Evolutionary conservation across 1,284 basidiomycete species (phyloP).

Genomic region (Pseudozyma flocculosa): DNA sequence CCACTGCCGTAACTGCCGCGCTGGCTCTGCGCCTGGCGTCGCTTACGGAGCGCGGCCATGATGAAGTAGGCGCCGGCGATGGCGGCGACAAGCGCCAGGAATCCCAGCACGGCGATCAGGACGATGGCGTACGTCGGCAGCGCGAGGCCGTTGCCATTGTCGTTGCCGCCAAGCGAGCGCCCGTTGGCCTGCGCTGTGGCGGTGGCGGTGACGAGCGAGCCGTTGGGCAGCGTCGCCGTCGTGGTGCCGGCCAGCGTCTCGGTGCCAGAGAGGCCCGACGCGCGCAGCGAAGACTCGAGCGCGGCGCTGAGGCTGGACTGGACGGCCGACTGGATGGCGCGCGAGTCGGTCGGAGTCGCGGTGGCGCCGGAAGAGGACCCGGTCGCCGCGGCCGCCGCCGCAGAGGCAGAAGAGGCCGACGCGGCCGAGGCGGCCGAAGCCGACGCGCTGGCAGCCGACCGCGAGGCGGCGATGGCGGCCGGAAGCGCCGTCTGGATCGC

Average conservation of each 20-base stretch:
- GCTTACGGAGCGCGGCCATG: constrained; percentile 35
- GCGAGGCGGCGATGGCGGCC: constrained; percentile 18
- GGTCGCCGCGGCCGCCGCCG: constrained; percentile 8
- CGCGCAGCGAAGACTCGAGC: constrained; percentile 32
- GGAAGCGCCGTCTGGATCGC: constrained; percentile 47
- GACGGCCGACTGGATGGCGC: constrained; percentile 19
- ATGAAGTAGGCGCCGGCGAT: constrained; percentile 37
- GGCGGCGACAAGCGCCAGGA: constrained; percentile 38
- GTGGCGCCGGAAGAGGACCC: constrained; percentile 11
- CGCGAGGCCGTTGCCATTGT: constrained; percentile 23
- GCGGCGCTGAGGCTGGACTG: constrained; percentile 38
- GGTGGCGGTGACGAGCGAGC: constrained; percentile 39
- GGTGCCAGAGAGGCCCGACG: constrained; percentile 40
- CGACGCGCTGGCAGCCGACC: constrained; percentile 12
- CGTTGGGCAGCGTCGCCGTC: constrained; percentile 43
- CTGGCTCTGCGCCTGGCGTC: constrained; percentile 18
- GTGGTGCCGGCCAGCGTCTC: constrained; percentile 41
- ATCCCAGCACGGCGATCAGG: constrained; percentile 48
- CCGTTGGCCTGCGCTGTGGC: constrained; percentile 49
- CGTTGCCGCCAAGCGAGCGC: constrained; percentile 15
- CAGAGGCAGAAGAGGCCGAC: constrained; percentile 17
- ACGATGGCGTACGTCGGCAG: constrained; percentile 47
- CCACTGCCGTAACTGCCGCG: constrained; percentile 29
- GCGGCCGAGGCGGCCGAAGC: constrained; percentile 15
- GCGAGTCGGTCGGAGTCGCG: constrained; percentile 4